These are phyloP conservation scores for Neoboletus subvelutipes DNA, from an alignment of 768 basidiomycete genomes.

Conservation along the genomic window DNA sequence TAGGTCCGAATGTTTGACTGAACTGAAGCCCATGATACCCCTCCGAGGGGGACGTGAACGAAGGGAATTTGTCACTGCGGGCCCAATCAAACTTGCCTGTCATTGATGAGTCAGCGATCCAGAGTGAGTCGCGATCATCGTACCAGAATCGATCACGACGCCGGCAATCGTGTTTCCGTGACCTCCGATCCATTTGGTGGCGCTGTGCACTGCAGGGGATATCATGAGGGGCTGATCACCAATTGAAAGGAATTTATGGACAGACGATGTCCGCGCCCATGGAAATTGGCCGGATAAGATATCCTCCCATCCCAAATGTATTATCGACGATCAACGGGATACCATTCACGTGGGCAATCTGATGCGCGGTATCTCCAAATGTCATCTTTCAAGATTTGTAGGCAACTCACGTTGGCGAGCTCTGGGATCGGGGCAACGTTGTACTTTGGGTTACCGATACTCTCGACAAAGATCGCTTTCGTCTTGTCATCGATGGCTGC, in stretches of 20 bases:
- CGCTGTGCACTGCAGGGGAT: constrained; percentile 55
- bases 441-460: constrained; percentile 79
- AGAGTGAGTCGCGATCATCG: background rate
- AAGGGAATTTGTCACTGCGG: constrained; percentile 65
- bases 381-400: background rate
- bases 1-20: constrained; percentile 60
- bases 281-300: constrained; percentile 66
- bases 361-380: background rate
- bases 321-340: constrained; percentile 84
- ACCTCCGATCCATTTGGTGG: constrained; percentile 84
- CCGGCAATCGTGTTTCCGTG: constrained; percentile 82
- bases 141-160: constrained; percentile 69
- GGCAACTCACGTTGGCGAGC: constrained; percentile 54
- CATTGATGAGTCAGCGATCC: background rate
- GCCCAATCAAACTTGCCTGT: constrained; percentile 63
- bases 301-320: constrained; percentile 72
- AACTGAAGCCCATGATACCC: constrained; percentile 75
- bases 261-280: constrained; percentile 77
- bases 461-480: constrained; percentile 74
- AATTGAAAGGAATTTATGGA: constrained; percentile 21
- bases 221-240: background rate
- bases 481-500: constrained; percentile 76
- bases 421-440: constrained; percentile 64
- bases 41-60: constrained; percentile 71
- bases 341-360: constrained; percentile 69